Base-by-base conservation (phyloP, 257 asterid genomes). In the Solanum sejunctum region DNA sequence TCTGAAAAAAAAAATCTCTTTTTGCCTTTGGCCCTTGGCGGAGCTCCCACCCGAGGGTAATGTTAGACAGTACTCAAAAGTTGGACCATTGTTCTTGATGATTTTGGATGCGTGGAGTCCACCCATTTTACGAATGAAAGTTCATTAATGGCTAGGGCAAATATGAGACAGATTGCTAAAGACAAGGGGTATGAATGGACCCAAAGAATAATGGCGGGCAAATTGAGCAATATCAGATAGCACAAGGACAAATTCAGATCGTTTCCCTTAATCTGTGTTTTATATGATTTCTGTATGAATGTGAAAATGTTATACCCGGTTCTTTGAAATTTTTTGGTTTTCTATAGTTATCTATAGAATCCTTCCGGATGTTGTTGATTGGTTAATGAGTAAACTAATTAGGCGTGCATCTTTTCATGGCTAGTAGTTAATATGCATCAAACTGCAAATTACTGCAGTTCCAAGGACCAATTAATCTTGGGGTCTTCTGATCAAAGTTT, bases 371-470 rank as follows among this genome's bases (percentile, higher is more conserved):
- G 58, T 8, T 75, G 60, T 21, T 75, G 60, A 77, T 26, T 39
- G 16, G 36, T 67, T 80, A 26, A n/a, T 16, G 36, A 52, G 21
- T 51, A 81, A 81, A 54, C 54, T 67, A 83, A 67, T 83, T 32
- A 20, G 45, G 21, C 66, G 54, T 36, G 58, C 66, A 32, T 36
- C 18, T 70, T 71, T 57, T 32, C 54, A 11, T 85, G 43, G 36
- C 58, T 15, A 47, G 47, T 70, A 71, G 67, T 84, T 57, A 83
- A 75, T 39, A 83, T 56, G 28, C 87, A 39, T 82, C 55, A 41
- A 23, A 10, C 67, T 70, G 88, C 92, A 92, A 94, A 63, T 75
- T 49, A 86, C 80, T 51, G 56, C 51, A 67, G 71, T 17, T n/a
- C 84, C 78, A 81, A 84, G 80, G 69, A 72, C 77, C 77, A 85